A percentile compares a stretch with the other conserved stretches of the same genome.
These are phyloP conservation scores for Eucalyptus globulus DNA, from an alignment of 345 rosid genomes.

Conservation along the genomic window DNA sequence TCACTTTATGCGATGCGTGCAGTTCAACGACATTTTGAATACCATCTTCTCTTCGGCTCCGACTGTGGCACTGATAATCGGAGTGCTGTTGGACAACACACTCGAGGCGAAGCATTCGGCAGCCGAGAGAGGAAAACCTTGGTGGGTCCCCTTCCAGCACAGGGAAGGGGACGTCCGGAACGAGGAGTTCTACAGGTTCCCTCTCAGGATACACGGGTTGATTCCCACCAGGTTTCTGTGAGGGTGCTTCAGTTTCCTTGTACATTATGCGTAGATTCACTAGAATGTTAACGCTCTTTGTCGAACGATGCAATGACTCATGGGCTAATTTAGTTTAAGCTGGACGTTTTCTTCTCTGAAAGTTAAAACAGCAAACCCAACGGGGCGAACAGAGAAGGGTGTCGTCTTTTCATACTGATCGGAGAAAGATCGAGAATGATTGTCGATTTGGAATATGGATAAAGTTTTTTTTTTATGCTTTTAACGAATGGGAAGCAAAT, in stretches of 20 bases:
- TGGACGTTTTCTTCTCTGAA: not conserved
- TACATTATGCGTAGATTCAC: not conserved
- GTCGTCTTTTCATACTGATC: not conserved
- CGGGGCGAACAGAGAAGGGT: not conserved
- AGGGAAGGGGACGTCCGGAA: slow-evolving; percentile 59
- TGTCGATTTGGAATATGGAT: not conserved
- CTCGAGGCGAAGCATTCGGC: slow-evolving; percentile 26
- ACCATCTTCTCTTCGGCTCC: slow-evolving; percentile 85
- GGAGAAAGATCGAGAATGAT: not conserved
- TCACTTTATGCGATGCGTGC: slow-evolving; percentile 1
- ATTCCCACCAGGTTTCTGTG: slow-evolving; percentile 59
- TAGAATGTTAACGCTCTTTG: not conserved
- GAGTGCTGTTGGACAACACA: slow-evolving; percentile 67
- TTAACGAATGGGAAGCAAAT: not conserved
- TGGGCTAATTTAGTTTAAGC: not conserved
- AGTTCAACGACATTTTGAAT: slow-evolving; percentile 84
- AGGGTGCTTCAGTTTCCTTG: not conserved
- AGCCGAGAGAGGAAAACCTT: slow-evolving; percentile 58
- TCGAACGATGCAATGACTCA: not conserved
- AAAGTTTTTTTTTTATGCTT: not conserved
- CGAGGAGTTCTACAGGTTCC: slow-evolving; percentile 67
- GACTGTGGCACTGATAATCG: slow-evolving; percentile 61
- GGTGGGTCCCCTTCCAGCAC: slow-evolving; percentile 92
- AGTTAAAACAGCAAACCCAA: not conserved
- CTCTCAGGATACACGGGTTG: slow-evolving; percentile 38